A percentile compares a stretch with the other conserved stretches of the same genome.
Evolutionary conservation across 1,284 basidiomycete genomes (phyloP).

Genomic region (Exobasidium rhododendri): DNA sequence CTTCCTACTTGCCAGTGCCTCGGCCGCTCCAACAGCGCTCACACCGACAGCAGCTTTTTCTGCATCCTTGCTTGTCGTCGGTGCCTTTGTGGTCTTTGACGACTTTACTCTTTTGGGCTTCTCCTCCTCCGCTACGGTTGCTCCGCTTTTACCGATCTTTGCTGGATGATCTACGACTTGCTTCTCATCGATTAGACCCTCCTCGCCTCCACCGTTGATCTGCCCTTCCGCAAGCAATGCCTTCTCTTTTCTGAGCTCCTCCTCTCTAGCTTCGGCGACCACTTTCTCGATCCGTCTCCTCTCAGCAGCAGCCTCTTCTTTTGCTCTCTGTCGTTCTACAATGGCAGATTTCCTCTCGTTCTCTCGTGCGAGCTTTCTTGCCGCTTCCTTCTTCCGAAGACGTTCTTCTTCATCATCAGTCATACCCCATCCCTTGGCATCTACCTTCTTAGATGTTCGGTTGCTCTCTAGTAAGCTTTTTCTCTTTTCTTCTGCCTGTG

Average conservation of each 20-base stretch:
- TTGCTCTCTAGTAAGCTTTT: background rate
- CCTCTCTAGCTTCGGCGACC: background rate
- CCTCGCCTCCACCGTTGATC: background rate
- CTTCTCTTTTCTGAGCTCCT: background rate
- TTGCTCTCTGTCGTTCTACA: constrained; percentile 1
- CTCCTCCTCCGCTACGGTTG: background rate
- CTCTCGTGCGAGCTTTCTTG: background rate
- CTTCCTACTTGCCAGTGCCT: constrained; percentile 21
- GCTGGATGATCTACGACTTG: background rate
- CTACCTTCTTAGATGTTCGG: background rate
- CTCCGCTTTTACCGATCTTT: background rate
- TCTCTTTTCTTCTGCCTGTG: constrained; percentile 9
- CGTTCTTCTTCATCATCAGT: constrained; percentile 14
- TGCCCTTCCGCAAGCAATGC: background rate
- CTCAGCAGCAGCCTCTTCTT: background rate
- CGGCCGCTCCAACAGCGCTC: constrained; percentile 19
- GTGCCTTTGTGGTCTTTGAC: background rate
- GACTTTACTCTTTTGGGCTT: background rate
- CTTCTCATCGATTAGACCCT: background rate
- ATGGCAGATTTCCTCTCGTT: background rate
- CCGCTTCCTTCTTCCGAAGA: background rate
- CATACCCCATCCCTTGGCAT: background rate
- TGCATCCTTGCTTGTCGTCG: background rate
- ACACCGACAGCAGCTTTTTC: constrained; percentile 11
- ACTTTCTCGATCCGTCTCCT: background rate